Base-by-base conservation (phyloP, 768 basidiomycete genomes). In the Mycena epipterygia region DNA sequence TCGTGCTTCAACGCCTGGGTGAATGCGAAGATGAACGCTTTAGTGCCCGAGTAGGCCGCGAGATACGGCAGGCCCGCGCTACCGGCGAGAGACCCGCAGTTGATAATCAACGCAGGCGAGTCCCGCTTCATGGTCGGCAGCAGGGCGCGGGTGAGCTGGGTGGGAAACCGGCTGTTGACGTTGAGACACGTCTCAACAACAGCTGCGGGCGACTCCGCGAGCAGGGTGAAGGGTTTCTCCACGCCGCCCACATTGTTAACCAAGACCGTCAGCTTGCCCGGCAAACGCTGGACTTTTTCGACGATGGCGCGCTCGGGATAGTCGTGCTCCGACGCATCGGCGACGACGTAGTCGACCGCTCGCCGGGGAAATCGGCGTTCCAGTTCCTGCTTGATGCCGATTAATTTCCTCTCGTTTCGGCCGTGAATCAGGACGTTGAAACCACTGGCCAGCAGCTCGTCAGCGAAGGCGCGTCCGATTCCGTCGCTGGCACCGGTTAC, bases 201-300 rank as follows among this genome's bases (percentile, higher is more conserved):
- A 7, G 4, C 53, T 16, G 41, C 42, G 3, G 17, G 13, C 23
- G 21, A 25, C 3, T 33, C 39, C 27, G 25, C 25, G 39, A 67
- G 41, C 19, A 19, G 51, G 8, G 19, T 48, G 30, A 52, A 67
- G 23, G 58, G 48, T 27, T 32, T 56, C 46, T 33, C 16, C 39
- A 19, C 49, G 30, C 66, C 66, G 29, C 66, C 66, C 29, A 59
- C 27, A 58, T 67, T 67, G 66, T 67, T 67, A 39, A 67, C 41
- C 44, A 67, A 41, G n/a, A 67, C 32, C 30, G 29, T 25, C 14
- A 67, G 25, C 19, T 35, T 56, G 17, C 33, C 33, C 29, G 30
- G 39, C 21, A 42, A 16, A 17, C 33, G 35, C 32, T 25, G 32
- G 44, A 57, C 44, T 23, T 49, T 25, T 25, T 48, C 56, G 56